Conservation (phyloP, 2,329 filamentous ascomycete genomes). For the Gnomoniopsis sp. region DNA sequence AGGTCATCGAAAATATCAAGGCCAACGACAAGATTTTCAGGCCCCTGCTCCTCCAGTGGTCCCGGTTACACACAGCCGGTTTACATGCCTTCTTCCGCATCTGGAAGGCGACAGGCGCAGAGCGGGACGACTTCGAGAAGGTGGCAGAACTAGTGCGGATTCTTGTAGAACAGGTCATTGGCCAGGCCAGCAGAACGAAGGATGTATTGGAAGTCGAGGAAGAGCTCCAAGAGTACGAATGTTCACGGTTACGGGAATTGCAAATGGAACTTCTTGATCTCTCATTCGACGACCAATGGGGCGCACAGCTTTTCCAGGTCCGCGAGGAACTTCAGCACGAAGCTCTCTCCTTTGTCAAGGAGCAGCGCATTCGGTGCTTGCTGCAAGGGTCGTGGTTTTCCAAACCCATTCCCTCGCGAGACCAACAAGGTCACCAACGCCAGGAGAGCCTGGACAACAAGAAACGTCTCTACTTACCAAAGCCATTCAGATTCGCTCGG, state of each 20-base stretch:
- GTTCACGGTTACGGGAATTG: constrained; percentile 71
- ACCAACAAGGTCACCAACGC: constrained; percentile 34
- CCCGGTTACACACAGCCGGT: constrained; percentile 78
- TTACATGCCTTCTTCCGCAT: constrained; percentile 85
- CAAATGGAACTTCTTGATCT: constrained; percentile 93
- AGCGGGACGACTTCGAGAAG: constrained; percentile 86
- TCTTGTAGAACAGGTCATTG: constrained; percentile 83
- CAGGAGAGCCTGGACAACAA: constrained; percentile 39
- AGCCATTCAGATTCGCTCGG: constrained; percentile 76
- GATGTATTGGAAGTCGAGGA: constrained; percentile 87
- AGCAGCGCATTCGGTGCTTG: constrained; percentile 88
- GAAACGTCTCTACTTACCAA: constrained; percentile 42
- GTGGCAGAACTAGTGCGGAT: constrained; percentile 89
- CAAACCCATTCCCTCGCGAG: constrained; percentile 40
- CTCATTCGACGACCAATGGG: constrained; percentile 94
- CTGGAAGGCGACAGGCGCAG: constrained; percentile 87
- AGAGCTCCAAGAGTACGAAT: constrained; percentile 80
- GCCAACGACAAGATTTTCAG: constrained; percentile 85
- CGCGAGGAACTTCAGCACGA: constrained; percentile 88
- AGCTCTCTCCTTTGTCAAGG: constrained; percentile 92
- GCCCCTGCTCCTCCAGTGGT: constrained; percentile 89
- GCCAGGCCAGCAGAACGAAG: constrained; percentile 74
- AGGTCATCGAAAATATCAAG: constrained; percentile 68
- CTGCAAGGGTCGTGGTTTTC: constrained; percentile 87
- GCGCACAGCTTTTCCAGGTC: constrained; percentile 83